These are phyloP conservation scores for Tylopilus cervinicoccineus DNA, from an alignment of 768 basidiomycete species.

Conservation along the genomic window DNA sequence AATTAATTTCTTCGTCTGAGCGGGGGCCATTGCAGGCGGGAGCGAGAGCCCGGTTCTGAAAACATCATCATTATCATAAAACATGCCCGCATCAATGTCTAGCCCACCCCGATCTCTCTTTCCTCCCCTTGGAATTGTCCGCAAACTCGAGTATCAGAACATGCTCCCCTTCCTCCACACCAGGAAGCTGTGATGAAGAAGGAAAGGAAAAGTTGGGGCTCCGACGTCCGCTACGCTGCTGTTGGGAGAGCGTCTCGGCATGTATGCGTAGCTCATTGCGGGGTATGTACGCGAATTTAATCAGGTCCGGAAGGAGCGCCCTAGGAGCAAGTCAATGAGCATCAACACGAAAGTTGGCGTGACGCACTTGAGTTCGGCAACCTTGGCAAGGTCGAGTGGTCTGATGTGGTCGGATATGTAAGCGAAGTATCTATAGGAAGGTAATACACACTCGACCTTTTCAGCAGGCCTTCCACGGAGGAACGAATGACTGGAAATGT, in stretches of 20 bases:
- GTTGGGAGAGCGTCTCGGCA: slow-evolving; percentile 28
- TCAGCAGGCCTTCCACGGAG: slow-evolving; percentile 78
- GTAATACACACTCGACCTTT: slow-evolving; percentile 45
- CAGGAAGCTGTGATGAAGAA: slow-evolving; percentile 26
- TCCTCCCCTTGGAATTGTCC: slow-evolving; percentile 38
- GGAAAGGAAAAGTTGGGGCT: slow-evolving; percentile 41
- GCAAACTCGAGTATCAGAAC: slow-evolving; percentile 51
- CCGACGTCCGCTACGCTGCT: slow-evolving; percentile 24
- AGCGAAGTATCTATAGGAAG: neutral
- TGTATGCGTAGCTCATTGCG: slow-evolving; percentile 57
- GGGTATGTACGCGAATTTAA: slow-evolving; percentile 82
- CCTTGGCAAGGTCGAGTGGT: slow-evolving; percentile 69
- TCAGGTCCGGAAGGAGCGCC: slow-evolving; percentile 74
- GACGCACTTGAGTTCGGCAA: slow-evolving; percentile 79
- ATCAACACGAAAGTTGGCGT: neutral
- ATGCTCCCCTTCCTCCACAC: slow-evolving; percentile 38
- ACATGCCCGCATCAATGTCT: neutral
- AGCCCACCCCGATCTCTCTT: slow-evolving; percentile 25
- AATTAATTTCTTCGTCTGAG: slow-evolving; percentile 64
- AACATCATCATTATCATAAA: neutral
- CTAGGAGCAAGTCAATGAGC: slow-evolving; percentile 32
- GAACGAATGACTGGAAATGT: slow-evolving; percentile 72
- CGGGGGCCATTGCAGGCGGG: slow-evolving; percentile 44
- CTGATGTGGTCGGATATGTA: slow-evolving; percentile 36
- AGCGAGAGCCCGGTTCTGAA: slow-evolving; percentile 19